Evolutionary conservation across 805 yeast genomes (phyloP).

Genomic region (Metschnikowia anglica): DNA sequence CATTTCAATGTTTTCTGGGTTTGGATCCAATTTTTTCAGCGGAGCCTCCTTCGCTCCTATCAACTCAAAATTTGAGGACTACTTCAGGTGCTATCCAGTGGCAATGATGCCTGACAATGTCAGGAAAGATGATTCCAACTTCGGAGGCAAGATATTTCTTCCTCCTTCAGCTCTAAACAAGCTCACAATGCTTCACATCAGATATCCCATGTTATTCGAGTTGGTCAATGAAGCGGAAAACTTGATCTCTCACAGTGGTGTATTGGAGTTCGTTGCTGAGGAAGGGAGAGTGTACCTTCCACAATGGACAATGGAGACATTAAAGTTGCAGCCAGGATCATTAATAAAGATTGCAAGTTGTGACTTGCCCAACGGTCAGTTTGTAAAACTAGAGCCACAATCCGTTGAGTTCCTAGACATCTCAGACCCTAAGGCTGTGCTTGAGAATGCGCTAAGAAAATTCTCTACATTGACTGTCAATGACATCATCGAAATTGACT

Average conservation of each 20-base stretch:
- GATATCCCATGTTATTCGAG: conserved; percentile 95
- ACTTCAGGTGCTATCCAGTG: conserved; percentile 89
- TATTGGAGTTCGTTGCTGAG: conserved; percentile 92
- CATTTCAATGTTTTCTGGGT: conserved; percentile 40
- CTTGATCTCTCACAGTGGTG: conserved; percentile 82
- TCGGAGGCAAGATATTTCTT: conserved; percentile 91
- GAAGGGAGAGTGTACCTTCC: conserved; percentile 96
- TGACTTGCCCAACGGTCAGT: conserved; percentile 81
- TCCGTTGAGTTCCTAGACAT: conserved; percentile 90
- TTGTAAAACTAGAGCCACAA: conserved; percentile 94
- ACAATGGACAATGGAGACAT: conserved; percentile 90
- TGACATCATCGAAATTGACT: conserved; percentile 81
- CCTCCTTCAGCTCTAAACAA: conserved; percentile 92
- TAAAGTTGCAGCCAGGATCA: conserved; percentile 75
- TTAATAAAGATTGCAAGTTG: conserved; percentile 71
- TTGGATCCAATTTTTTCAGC: conserved; percentile 41
- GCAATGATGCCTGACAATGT: conserved; percentile 80
- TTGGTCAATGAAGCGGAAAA: conserved; percentile 63
- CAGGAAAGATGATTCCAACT: conserved; percentile 76
- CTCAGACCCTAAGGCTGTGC: conserved; percentile 92
- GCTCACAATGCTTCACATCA: conserved; percentile 83
- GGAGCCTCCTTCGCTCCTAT: conserved; percentile 32
- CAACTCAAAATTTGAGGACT: conserved; percentile 66
- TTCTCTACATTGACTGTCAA: conserved; percentile 83
- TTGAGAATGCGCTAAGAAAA: conserved; percentile 87